Conservation (phyloP, 768 basidiomycete species). For the Pleurotus salmoneostramineus region DNA sequence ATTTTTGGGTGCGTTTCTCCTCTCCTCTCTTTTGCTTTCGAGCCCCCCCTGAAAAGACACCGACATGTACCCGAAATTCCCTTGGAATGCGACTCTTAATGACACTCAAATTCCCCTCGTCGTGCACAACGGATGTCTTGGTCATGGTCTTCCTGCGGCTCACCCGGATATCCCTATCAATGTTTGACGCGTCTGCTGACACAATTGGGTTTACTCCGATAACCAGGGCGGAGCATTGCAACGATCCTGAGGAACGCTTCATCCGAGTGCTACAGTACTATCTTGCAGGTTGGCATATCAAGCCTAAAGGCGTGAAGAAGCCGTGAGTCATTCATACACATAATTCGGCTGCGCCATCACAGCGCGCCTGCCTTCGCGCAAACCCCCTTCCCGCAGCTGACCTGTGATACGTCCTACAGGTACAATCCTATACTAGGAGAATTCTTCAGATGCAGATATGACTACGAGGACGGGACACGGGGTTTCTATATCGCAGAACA, state of each 20-base stretch:
- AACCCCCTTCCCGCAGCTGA: neutral
- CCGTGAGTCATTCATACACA: slow-evolving; percentile 53
- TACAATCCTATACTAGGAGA: slow-evolving; percentile 98
- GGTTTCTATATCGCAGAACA: slow-evolving; percentile 98
- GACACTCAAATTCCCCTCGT: neutral
- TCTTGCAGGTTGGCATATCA: slow-evolving; percentile 99
- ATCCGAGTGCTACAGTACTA: slow-evolving; percentile 91
- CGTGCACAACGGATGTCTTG: neutral
- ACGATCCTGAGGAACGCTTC: slow-evolving; percentile 87
- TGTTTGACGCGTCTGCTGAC: slow-evolving; percentile 6
- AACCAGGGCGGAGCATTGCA: slow-evolving; percentile 71
- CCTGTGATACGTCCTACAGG: slow-evolving; percentile 30
- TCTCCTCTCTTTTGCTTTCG: slow-evolving; percentile 4
- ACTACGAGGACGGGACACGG: slow-evolving; percentile 84
- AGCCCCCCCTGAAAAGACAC: slow-evolving; percentile 5
- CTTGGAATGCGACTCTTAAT: neutral
- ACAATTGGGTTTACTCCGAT: slow-evolving; percentile 1
- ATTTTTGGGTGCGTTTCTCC: slow-evolving; percentile 75
- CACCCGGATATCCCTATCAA: neutral
- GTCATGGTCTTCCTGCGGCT: neutral
- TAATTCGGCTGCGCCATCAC: slow-evolving; percentile 7
- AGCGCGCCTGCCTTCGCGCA: neutral
- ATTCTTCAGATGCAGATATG: slow-evolving; percentile 95
- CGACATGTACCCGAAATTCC: slow-evolving; percentile 1
- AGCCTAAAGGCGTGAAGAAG: slow-evolving; percentile 99